Base-by-base conservation (phyloP, 768 basidiomycete species). In the Mycena kentingensis region DNA sequence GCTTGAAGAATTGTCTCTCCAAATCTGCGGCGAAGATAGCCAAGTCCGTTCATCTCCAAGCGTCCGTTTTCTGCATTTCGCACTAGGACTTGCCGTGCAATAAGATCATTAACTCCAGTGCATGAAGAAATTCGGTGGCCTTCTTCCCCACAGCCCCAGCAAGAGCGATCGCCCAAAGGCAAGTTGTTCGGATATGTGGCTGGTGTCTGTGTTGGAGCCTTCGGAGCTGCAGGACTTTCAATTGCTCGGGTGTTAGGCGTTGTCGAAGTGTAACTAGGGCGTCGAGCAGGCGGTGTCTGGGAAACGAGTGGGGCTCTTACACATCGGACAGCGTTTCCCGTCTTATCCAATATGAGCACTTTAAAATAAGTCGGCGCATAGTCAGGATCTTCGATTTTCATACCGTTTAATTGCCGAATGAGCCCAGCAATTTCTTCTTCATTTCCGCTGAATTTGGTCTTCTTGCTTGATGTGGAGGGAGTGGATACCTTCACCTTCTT, bases 321-420 rank as follows among this genome's bases (percentile, higher is more conserved):
- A n/a, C 46, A 34, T 18, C 39, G n/a, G 13, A 35, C 32, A 4
- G 47, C 45, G 0, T 16, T 43, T 27, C 41, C 52, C 7, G 16
- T 32, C 3, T 22, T 11, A 41, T 59, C 57, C 43, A 53, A 18
- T 8, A 51, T 52, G 28, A 59, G 35, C 3, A 49, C 52, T 18
- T 48, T 38, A 19, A 46, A 60, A 36, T 52, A 58, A 1, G 49
- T 28, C 1, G 51, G 22, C n/a, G 50, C 48, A 52, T 63, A 60
- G 15, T 52, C 51, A 5, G 49, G 27, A 27, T 63, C 58, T 4
- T 58, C 50, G 0, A 57, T 1, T 11, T 44, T 39, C 55, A 60
- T 63, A 3, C n/a, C 28, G 31, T 56, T 56, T 5, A 60, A 26
- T 43, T 53, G 18, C 0, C 46, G 35, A 31, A 63, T 55, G 11